Evolutionary conservation across 179 eudicot genomes (phyloP).

Genomic region (Actinidia chinensis): DNA sequence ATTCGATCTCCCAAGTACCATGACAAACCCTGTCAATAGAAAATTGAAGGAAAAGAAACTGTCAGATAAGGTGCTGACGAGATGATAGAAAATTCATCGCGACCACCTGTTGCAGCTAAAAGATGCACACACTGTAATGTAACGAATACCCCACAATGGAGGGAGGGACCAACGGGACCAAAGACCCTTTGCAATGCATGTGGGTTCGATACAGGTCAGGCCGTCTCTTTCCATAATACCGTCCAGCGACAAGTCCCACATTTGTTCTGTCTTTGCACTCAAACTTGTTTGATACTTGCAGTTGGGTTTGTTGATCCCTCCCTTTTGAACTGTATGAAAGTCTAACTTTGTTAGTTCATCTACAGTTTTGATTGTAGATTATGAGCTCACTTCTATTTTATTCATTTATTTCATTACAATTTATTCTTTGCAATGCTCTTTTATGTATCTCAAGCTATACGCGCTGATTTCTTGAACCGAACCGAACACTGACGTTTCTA

Average conservation of each 20-base stretch:
- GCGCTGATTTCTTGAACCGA: no score
- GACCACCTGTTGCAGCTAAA: slow-evolving; percentile 5
- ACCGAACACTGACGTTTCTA: no score
- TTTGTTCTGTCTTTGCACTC: slow-evolving; percentile 46
- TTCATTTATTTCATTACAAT: no score
- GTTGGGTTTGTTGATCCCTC: no score
- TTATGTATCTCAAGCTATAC: no score
- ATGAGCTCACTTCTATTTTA: no score
- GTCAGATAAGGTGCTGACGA: slow-evolving; percentile 4
- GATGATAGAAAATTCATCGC: background rate
- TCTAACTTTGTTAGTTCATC: no score
- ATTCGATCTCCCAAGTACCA: background rate
- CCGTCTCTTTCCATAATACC: slow-evolving; percentile 46
- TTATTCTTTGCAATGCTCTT: no score
- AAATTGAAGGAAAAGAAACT: slow-evolving; percentile 14
- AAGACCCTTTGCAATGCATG: slow-evolving; percentile 60
- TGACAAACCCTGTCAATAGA: background rate
- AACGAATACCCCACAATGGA: slow-evolving; percentile 52
- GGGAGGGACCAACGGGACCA: slow-evolving; percentile 53
- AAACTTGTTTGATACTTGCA: slow-evolving; percentile 12
- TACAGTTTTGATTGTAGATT: no score
- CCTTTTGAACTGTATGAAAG: no score
- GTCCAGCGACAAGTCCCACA: slow-evolving; percentile 53
- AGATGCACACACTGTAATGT: slow-evolving; percentile 45
- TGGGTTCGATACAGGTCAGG: slow-evolving; percentile 49